Evolutionary conservation across 2,329 filamentous ascomycete species (phyloP).

Genomic region (Fusarium sp.): DNA sequence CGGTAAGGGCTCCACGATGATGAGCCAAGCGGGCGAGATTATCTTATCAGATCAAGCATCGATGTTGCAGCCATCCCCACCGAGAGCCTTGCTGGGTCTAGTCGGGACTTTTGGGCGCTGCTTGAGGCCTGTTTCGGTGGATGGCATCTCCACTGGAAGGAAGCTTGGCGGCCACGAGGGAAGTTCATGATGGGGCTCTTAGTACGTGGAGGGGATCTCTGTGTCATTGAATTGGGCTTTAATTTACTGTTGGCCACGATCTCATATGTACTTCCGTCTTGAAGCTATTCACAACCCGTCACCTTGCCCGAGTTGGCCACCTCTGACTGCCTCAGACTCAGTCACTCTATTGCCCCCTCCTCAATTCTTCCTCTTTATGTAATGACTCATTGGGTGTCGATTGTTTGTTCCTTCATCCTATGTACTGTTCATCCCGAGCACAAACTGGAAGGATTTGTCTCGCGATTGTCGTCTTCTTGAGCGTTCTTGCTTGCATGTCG

Average conservation of each 20-base stretch:
- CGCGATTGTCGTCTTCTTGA: background rate
- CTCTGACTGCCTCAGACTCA: background rate
- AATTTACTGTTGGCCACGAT: background rate
- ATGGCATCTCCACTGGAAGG: background rate
- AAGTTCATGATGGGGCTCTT: background rate
- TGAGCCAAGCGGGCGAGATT: background rate
- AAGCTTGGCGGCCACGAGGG: background rate
- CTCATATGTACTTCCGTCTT: background rate
- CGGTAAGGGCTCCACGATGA: background rate
- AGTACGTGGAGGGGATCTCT: background rate
- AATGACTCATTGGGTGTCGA: background rate
- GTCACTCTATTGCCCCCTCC: background rate
- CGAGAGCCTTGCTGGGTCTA: background rate
- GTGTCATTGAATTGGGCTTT: background rate
- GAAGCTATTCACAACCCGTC: background rate
- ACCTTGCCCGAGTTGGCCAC: background rate
- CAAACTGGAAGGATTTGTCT: background rate
- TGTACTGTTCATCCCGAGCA: background rate
- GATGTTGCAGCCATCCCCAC: background rate
- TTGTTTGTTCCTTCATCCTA: background rate
- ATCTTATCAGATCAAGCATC: slow-evolving; percentile 2
- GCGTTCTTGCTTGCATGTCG: background rate
- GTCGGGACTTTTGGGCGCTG: background rate
- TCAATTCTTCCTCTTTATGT: background rate
- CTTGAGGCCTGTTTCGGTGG: background rate